These are phyloP conservation scores for Colletotrichum sp. DNA, from an alignment of 2,329 filamentous ascomycete genomes.

Conservation along the genomic window DNA sequence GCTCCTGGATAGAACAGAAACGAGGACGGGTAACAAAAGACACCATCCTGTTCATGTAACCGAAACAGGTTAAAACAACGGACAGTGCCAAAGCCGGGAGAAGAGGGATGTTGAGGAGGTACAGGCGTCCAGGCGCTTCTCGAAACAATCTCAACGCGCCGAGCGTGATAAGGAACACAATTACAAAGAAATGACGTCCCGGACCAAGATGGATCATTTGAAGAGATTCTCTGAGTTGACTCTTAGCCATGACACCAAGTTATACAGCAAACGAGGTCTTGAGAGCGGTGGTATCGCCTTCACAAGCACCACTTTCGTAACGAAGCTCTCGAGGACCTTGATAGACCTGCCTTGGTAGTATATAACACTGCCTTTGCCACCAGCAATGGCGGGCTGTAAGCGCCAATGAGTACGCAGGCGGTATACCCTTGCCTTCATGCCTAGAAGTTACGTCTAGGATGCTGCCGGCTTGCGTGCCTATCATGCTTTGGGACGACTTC, in stretches of 20 bases:
- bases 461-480: neutral
- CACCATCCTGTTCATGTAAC: too few relatives aligned
- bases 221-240: too few relatives aligned
- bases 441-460: neutral
- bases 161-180: neutral
- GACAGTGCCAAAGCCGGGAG: too few relatives aligned
- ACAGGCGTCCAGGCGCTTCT: neutral
- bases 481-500: neutral
- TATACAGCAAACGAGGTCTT: neutral
- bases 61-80: too few relatives aligned
- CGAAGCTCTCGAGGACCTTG: neutral
- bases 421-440: accelerated
- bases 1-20: neutral
- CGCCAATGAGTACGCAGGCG: neutral
- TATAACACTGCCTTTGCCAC: neutral
- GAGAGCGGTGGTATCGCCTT: neutral
- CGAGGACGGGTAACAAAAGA: too few relatives aligned
- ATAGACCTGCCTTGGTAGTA: too few relatives aligned
- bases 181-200: too few relatives aligned
- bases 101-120: neutral
- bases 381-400: neutral
- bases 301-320: neutral
- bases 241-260: too few relatives aligned
- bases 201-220: too few relatives aligned
- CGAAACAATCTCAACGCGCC: neutral